Percentiles rank a stretch among this genome's conserved stretches.
phyloP scores from a whole-genome alignment of 306 rosid species.

The Ceratonia siliqua region DNA sequence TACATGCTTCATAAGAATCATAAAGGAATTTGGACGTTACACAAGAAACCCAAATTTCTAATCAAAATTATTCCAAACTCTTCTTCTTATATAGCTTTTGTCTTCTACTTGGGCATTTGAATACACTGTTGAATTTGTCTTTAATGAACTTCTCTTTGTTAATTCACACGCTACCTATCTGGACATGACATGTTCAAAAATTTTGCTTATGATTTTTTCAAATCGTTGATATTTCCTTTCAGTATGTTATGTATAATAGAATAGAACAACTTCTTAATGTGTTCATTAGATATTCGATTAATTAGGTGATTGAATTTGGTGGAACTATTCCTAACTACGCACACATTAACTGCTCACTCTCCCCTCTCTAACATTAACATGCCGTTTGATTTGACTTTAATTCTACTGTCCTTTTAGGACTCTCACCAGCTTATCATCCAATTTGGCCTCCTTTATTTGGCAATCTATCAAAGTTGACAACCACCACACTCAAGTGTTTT shows the following conservation, averaged over 20 bases:
- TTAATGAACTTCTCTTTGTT: not conserved
- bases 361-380: not conserved
- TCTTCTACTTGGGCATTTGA: not conserved
- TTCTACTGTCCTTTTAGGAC: not conserved
- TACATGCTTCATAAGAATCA: not conserved
- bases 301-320: not conserved
- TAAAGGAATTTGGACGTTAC: not conserved
- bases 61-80: not conserved
- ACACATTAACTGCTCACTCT: not conserved
- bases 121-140: not conserved
- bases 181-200: not conserved
- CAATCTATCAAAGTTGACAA: constrained; percentile 25
- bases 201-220: not conserved
- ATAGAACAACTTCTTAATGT: no score
- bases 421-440: not conserved
- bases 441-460: constrained; percentile 12
- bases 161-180: not conserved
- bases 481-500: not conserved
- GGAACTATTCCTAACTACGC: not conserved
- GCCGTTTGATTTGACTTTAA: constrained; percentile 34
- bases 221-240: not conserved
- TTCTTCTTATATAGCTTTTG: not conserved
- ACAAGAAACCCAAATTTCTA: not conserved
- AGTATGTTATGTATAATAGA: no score
- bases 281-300: no score